Base-by-base conservation (phyloP, 768 basidiomycete species). In the Terana coerulea region DNA sequence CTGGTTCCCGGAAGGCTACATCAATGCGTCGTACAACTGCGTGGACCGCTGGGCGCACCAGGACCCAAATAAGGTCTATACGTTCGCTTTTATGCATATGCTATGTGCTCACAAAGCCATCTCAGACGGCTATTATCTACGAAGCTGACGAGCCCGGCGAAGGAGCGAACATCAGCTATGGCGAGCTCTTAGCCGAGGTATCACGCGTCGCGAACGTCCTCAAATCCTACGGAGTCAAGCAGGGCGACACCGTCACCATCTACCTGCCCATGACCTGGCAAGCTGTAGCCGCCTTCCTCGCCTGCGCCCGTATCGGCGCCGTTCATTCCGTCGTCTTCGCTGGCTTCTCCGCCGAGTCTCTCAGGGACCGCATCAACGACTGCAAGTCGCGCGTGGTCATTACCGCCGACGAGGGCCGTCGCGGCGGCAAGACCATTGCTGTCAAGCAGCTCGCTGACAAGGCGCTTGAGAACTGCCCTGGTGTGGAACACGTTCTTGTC, bases 241-340 rank as follows among this genome's bases (percentile, higher is more conserved):
- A 95, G 72, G 95, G 95, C 42, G 95, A 98, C 64, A 91, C 90
- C 24, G 89, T 94, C 42, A 89, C 88, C 17, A 74, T 95, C 50
- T 95, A 95, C 70, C 79, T 95, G 17, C 92, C 92, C 46, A 94
- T 91, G 89, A 86, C 88, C 19, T 95, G 91, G 91, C 93, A 98
- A 58, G 85, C 97, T 17, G 91, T 89, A 43, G 94, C 91, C 39
- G 91, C 95, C 35, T 93, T 99, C 85, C 86, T 99, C 51, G 95
- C 95, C 6, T 98, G 95, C 67, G 95, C 97, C 3, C 88, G 95
- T 59, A 91, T 99, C 59, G 95, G 95, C 21, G 95, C 95, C 22
- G 75, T 98, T 39, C 95, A 99, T 72, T 95, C 93, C 7, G 95
- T 97, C 63, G 86, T 99, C 52, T 99, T 99, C 58, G 97, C 95